A percentile compares a stretch with the other conserved stretches of the same genome.
These are phyloP conservation scores for Solanum ossicruentum DNA, from an alignment of 257 asterid species.

Conservation along the genomic window DNA sequence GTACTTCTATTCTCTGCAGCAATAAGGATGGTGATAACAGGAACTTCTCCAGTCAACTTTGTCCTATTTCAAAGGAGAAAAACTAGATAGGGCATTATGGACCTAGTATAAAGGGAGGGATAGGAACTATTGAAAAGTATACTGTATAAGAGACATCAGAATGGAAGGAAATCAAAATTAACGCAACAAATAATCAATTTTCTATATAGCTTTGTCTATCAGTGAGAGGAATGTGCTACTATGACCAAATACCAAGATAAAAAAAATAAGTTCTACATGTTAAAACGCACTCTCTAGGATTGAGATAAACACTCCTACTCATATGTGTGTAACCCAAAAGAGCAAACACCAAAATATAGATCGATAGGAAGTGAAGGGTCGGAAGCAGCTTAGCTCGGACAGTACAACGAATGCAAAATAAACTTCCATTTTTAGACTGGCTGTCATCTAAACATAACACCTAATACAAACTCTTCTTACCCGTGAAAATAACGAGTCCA, in stretches of 20 bases:
- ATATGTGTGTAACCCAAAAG: not conserved
- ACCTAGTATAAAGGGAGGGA: not conserved
- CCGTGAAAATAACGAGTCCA: slow-evolving; percentile 18
- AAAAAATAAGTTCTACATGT: not conserved
- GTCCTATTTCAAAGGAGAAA: not conserved
- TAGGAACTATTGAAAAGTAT: not conserved
- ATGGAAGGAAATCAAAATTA: not conserved
- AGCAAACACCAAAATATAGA: not conserved
- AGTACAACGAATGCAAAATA: not conserved
- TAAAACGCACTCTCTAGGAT: not conserved
- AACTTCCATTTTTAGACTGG: not conserved
- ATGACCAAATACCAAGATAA: not conserved
- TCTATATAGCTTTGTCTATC: not conserved
- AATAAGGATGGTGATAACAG: not conserved
- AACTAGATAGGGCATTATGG: not conserved
- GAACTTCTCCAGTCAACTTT: not conserved
- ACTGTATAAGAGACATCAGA: not conserved
- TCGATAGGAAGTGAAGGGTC: not conserved
- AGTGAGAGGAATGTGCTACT: not conserved
- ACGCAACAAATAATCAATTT: not conserved
- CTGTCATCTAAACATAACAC: not conserved
- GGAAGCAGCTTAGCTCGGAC: not conserved
- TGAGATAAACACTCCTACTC: not conserved
- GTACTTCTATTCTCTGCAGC: not conserved
- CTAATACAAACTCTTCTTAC: slow-evolving; percentile 1